phyloP scores from a whole-genome alignment of 2,329 filamentous ascomycete genomes.

The Ploettnerulaceae sp. region DNA sequence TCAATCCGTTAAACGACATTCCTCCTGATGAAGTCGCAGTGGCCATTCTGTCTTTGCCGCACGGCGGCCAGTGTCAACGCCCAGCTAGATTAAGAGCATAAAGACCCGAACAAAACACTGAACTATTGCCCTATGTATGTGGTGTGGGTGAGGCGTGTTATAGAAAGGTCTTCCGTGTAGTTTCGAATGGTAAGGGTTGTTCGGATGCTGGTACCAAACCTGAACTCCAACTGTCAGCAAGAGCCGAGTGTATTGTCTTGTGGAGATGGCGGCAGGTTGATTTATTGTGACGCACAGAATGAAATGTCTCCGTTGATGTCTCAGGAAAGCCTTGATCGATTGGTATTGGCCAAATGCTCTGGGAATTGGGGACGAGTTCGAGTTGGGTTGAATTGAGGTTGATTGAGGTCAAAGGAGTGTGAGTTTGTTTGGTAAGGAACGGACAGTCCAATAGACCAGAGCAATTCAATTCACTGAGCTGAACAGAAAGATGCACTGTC shows the following conservation, averaged over 20 bases:
- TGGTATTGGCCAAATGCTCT: neutral
- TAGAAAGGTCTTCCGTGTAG: neutral
- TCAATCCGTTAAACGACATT: slow-evolving; percentile 18
- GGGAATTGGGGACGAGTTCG: neutral
- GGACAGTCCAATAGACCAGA: slow-evolving; percentile 19
- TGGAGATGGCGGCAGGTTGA: slow-evolving; percentile 1
- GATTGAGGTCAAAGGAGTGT: slow-evolving; percentile 14
- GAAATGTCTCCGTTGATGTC: slow-evolving; percentile 8
- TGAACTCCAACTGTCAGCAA: slow-evolving; percentile 6
- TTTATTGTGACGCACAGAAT: slow-evolving; percentile 12
- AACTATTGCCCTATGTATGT: neutral
- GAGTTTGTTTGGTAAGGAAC: slow-evolving; percentile 14
- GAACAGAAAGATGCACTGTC: slow-evolving; percentile 11
- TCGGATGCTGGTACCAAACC: neutral
- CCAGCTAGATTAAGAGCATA: slow-evolving; percentile 15
- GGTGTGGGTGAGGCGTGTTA: neutral
- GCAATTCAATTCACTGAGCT: slow-evolving; percentile 11
- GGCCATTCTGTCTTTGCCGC: slow-evolving; percentile 22
- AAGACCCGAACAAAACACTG: slow-evolving; percentile 8
- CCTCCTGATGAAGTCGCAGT: slow-evolving; percentile 13
- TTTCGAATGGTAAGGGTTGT: neutral
- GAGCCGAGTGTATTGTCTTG: neutral
- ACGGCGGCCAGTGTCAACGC: slow-evolving; percentile 16
- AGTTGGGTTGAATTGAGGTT: neutral
- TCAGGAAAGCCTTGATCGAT: slow-evolving; percentile 13